Conservation (phyloP, 1,284 basidiomycete species). For the Laetiporus sulphureus region DNA sequence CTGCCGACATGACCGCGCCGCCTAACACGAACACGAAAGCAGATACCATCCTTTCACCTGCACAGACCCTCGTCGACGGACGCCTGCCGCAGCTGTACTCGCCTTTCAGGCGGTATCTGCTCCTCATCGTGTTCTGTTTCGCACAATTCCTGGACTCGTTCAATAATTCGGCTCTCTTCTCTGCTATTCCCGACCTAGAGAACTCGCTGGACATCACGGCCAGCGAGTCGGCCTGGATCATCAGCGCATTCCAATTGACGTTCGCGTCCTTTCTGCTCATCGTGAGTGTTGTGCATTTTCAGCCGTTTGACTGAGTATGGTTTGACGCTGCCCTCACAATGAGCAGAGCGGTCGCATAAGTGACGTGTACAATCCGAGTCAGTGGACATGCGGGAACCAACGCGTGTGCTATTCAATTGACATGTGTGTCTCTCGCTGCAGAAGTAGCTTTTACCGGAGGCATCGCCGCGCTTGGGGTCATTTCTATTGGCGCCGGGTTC, state of each 20-base stretch:
- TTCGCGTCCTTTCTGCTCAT: slow-evolving; percentile 28
- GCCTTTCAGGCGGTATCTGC: slow-evolving; percentile 20
- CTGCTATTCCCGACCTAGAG: slow-evolving; percentile 33
- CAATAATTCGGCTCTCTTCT: slow-evolving; percentile 41
- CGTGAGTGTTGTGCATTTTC: slow-evolving; percentile 14
- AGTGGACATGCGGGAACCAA: slow-evolving; percentile 7
- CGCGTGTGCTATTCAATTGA: neutral
- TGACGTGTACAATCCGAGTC: slow-evolving; percentile 29
- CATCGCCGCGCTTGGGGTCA: slow-evolving; percentile 27
- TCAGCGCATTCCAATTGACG: slow-evolving; percentile 28
- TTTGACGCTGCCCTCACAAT: neutral
- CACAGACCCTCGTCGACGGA: slow-evolving; percentile 23
- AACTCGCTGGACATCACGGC: slow-evolving; percentile 20
- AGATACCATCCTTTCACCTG: slow-evolving; percentile 15
- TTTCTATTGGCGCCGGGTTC: slow-evolving; percentile 36
- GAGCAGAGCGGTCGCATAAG: slow-evolving; percentile 28
- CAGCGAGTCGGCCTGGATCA: slow-evolving; percentile 27
- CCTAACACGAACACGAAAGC: slow-evolving; percentile 6
- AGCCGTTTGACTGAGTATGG: neutral
- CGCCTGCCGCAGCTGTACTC: slow-evolving; percentile 22
- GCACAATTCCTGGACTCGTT: slow-evolving; percentile 42
- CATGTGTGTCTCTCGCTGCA: slow-evolving; percentile 6
- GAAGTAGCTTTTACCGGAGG: slow-evolving; percentile 28
- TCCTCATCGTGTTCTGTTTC: slow-evolving; percentile 38
- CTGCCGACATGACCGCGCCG: slow-evolving; percentile 14